Conservation (phyloP, 169 alveolate species). For the Cytauxzoon felis region DNA sequence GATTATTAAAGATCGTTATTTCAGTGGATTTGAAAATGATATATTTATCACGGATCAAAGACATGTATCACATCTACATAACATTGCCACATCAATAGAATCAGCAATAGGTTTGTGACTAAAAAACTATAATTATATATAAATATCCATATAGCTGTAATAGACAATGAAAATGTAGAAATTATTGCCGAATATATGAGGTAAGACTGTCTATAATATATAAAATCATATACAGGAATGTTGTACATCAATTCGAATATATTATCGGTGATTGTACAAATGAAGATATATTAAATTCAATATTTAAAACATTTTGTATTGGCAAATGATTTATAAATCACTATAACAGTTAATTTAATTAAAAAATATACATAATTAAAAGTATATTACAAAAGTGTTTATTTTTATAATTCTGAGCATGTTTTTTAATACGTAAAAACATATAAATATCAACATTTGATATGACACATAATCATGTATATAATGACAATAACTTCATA, state of each 20-base stretch:
- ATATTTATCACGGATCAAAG: conserved; percentile 42
- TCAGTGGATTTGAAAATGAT: not conserved
- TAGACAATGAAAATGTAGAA: conserved; percentile 18
- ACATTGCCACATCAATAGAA: conserved; percentile 9
- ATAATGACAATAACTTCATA: no score
- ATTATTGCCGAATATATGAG: conserved; percentile 51
- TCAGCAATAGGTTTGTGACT: not conserved
- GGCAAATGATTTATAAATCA: conserved; percentile 37
- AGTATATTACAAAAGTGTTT: no score
- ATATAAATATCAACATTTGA: no score
- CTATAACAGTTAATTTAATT: no score
- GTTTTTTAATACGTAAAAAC: no score
- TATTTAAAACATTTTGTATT: conserved; percentile 50
- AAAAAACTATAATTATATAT: not conserved
- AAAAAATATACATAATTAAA: no score
- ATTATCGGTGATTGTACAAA: conserved; percentile 50
- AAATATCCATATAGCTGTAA: not conserved
- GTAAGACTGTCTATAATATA: not conserved
- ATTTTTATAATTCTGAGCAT: no score
- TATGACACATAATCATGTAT: no score
- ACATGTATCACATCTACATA: conserved; percentile 47
- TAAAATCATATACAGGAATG: conserved; percentile 11
- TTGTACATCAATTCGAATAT: conserved; percentile 18
- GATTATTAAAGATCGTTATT: not conserved
- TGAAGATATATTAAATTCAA: conserved; percentile 39